Conservation (phyloP, 2,329 filamentous ascomycete species). For the Aspergillus tamarii region DNA sequence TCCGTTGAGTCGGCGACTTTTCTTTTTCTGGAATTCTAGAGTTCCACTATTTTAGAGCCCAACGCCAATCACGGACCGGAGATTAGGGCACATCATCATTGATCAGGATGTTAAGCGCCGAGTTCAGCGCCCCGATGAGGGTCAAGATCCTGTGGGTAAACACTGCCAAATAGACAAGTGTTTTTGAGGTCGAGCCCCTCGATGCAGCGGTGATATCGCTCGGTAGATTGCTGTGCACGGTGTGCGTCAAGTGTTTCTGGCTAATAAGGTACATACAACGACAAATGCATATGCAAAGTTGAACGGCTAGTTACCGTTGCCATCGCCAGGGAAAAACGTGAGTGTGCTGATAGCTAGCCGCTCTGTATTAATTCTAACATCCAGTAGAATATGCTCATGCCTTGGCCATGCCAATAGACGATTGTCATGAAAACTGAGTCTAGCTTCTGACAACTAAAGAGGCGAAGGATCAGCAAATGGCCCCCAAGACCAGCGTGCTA, state of each 20-base stretch:
- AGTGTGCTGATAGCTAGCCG: too few species aligned
- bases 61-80: background rate
- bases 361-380: background rate
- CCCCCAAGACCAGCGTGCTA: background rate
- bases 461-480: background rate
- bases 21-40: background rate
- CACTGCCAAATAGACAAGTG: background rate
- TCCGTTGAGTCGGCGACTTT: background rate
- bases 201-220: background rate
- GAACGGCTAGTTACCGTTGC: too few species aligned
- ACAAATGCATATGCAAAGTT: background rate
- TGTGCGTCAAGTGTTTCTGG: too few species aligned
- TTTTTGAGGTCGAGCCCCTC: background rate
- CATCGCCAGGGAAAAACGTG: too few species aligned
- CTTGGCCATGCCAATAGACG: background rate
- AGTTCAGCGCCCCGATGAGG: background rate
- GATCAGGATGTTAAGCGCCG: background rate
- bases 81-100: background rate
- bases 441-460: background rate
- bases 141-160: background rate
- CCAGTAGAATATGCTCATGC: too few species aligned
- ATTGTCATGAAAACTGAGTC: accelerated
- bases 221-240: too few species aligned
- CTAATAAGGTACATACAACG: too few species aligned
- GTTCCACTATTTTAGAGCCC: background rate